Base-by-base conservation (phyloP, 2,329 filamentous ascomycete species). In the Huntiella bhutanensis region DNA sequence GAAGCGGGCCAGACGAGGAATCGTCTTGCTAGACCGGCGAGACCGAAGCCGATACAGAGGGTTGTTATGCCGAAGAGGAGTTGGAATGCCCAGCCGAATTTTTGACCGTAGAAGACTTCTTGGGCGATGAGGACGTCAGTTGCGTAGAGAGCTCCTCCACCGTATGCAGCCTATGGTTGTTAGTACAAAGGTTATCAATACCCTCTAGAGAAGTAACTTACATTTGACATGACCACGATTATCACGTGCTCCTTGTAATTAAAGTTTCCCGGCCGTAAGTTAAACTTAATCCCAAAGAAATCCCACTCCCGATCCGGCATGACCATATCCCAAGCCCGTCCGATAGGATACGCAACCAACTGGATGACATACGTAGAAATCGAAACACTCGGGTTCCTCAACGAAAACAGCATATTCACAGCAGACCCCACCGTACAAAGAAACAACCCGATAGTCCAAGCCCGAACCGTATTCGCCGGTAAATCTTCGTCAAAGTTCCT, bases 201-300 rank as follows among this genome's bases (percentile, higher is more conserved):
- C 17, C 5, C 11, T 33, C 5, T 36, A 8, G 8, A 36, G 5
- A 37, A 22, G 22, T 13, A n/a, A 59, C 70, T 60, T 54, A 75
- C 73, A 56, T 75, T 76, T 2, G 73, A 75, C 73, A 78, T 77
- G 56, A 73, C 69, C 17, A 75, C 71, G 53, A 76, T 73, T 35
- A 75, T 60, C 43, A 73, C 69, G 54, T 76, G 72, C 55, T 77
- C 73, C 60, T 76, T 77, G 57, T 67, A 69, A 58, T 75, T 77
- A 60, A 76, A 77, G 15, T 65, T 68, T 13, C 71, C 71, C 0
- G 72, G 65, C 49, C 67, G 67, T 33, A 76, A 60, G 53, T 73
- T 74, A 56, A 73, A 73, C 50, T 66, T 69, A 50, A 71, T 48
- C 12, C 71, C 71, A 47, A 65, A 67, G 5, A 72, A 49, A 33